Evolutionary conservation across 2,329 filamentous ascomycete species (phyloP), one percentile per base, ranked within the genome.

Genomic region (Daldinia sp.): DNA sequence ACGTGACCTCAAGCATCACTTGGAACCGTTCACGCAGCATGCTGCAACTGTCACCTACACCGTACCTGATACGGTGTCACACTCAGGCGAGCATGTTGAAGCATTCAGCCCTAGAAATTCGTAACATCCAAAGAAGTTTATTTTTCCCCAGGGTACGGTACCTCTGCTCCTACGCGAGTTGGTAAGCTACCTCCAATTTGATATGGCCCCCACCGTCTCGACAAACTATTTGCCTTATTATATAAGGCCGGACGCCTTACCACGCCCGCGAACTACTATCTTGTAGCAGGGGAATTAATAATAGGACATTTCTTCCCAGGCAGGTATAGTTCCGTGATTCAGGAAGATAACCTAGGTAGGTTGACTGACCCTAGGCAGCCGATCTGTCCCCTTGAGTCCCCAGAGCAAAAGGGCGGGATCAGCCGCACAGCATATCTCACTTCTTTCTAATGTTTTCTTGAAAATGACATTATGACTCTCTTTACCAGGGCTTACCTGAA

Each of bases 381-480:
- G 69, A 73, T 70, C 69, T 60, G n/a, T 68, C 62, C 58, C 48
- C 51, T 26, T 20, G n/a, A 23, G 13, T 15, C 54, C 58, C 65
- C 56, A 63, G 41, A 63, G 54, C 54, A 55, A 57, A 69, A 64
- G 63, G 63, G 68, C 74, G 74, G 76, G 74, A 78, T 78, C 77
- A 78, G 76, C 76, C 77, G 76, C 77, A 77, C 72, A 72, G 61
- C 72, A 72, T 67, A 62, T 68, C 68, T 67, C 68, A 63, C 67
- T 67, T 72, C 61, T 61, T 57, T 46, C 62, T 12, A 60, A 62
- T 41, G 44, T 53, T 54, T 68, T 59, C 62, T 72, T 75, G 68
- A 72, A 76, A 75, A 75, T 74, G 70, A 71, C 63, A 74, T 77
- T 69, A 75, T 77, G 75, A 76, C 70, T 74, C 71, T 72, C 69